Percentiles rank a stretch among this genome's conserved stretches.
Conservation (phyloP, 495 filamentous ascomycete genomes). For the Lasiosphaeria ovina region DNA sequence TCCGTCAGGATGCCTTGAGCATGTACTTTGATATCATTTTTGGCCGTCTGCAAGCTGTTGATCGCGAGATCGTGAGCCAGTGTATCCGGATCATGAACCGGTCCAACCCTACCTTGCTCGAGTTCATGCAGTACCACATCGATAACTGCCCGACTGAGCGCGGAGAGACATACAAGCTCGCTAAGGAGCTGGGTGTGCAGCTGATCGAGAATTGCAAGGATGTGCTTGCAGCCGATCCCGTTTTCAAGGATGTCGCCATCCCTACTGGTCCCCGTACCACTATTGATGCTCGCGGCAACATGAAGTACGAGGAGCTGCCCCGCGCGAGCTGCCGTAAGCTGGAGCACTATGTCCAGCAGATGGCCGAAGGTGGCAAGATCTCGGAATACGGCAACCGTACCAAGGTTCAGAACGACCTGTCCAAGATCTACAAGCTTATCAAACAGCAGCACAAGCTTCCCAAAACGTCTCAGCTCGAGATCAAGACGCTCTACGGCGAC, state of each 20-base stretch:
- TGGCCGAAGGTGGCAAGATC: slow-evolving; percentile 97
- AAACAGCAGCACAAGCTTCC: slow-evolving; percentile 95
- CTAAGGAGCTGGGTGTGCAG: slow-evolving; percentile 91
- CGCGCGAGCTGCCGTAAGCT: slow-evolving; percentile 90
- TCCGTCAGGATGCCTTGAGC: slow-evolving; percentile 89
- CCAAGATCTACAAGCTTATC: slow-evolving; percentile 94
- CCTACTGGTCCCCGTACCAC: slow-evolving; percentile 90
- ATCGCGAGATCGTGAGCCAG: slow-evolving; percentile 96
- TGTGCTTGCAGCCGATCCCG: slow-evolving; percentile 74
- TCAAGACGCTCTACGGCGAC: slow-evolving; percentile 90
- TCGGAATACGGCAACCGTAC: slow-evolving; percentile 97
- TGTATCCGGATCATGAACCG: slow-evolving; percentile 99
- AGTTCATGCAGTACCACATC: slow-evolving; percentile 99
- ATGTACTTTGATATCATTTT: slow-evolving; percentile 99
- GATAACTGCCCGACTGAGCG: slow-evolving; percentile 97
- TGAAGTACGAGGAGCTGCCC: slow-evolving; percentile 86
- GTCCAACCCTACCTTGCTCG: slow-evolving; percentile 88
- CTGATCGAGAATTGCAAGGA: slow-evolving; percentile 98
- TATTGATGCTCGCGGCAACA: slow-evolving; percentile 83
- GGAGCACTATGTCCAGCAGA: slow-evolving; percentile 97
- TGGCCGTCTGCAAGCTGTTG: slow-evolving; percentile 84
- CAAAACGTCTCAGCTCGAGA: slow-evolving; percentile 90
- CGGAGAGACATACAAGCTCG: slow-evolving; percentile 94
- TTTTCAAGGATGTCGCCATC: slow-evolving; percentile 91
- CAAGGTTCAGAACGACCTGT: slow-evolving; percentile 94